Evolutionary conservation across 2,329 filamentous ascomycete genomes (phyloP).

Genomic region (Fusarium goolgardi): DNA sequence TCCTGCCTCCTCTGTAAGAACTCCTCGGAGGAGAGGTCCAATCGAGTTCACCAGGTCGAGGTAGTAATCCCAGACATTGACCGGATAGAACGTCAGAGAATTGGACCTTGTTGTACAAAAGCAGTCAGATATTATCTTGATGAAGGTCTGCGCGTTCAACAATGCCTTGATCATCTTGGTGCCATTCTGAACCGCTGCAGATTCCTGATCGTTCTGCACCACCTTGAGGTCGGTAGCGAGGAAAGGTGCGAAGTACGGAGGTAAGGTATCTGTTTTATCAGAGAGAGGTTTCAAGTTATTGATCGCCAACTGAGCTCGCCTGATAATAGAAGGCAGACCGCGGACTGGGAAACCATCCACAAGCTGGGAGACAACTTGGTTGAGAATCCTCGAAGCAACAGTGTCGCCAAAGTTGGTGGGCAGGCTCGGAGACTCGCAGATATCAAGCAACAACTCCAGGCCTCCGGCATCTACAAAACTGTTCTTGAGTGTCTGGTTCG

Average conservation of each 20-base stretch:
- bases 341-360: constrained; percentile 84
- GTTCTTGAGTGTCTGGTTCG: constrained; percentile 77
- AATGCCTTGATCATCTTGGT: constrained; percentile 83
- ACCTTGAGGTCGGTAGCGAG: constrained; percentile 60
- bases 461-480: constrained; percentile 83
- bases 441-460: constrained; percentile 84
- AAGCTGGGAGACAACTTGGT: constrained; percentile 79
- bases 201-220: constrained; percentile 50
- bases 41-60: constrained; percentile 77
- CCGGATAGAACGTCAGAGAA: constrained; percentile 73
- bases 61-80: constrained; percentile 90
- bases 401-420: constrained; percentile 71
- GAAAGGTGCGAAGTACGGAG: constrained; percentile 77
- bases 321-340: constrained; percentile 82
- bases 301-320: constrained; percentile 76
- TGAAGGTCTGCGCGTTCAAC: constrained; percentile 79
- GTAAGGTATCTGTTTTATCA: constrained; percentile 57
- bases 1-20: constrained; percentile 85
- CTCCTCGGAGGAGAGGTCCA: constrained; percentile 80
- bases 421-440: constrained; percentile 84
- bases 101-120: constrained; percentile 77
- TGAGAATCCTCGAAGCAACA: constrained; percentile 75
- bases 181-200: constrained; percentile 66
- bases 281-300: constrained; percentile 75
- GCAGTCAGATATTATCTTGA: constrained; percentile 78